These are phyloP conservation scores for Exophiala dermatitidis DNA, from an alignment of 2,329 filamentous ascomycete species.

Conservation along the genomic window DNA sequence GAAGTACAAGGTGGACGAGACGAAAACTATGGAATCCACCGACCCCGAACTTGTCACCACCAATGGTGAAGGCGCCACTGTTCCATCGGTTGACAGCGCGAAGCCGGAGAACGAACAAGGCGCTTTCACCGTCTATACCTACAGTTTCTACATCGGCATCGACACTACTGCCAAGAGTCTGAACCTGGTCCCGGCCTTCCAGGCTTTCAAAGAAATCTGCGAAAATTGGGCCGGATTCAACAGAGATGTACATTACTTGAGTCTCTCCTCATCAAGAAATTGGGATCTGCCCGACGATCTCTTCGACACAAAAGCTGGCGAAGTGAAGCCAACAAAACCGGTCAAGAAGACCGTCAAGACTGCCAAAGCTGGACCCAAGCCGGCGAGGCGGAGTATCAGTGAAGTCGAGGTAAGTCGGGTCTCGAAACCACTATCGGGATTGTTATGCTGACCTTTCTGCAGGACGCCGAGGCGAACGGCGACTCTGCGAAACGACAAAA, in stretches of 20 bases:
- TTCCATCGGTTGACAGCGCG: conserved; percentile 38
- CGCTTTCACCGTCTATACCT: conserved; percentile 63
- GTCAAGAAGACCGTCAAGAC: conserved; percentile 42
- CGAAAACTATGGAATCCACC: conserved; percentile 45
- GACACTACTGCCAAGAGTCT: conserved; percentile 41
- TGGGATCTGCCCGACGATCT: conserved; percentile 84
- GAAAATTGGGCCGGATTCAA: conserved; percentile 69
- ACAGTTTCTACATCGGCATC: conserved; percentile 82
- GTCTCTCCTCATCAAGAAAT: conserved; percentile 77
- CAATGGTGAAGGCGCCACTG: conserved; percentile 35
- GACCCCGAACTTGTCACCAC: conserved; percentile 45
- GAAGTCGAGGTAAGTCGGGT: conserved; percentile 17
- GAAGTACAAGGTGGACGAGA: conserved; percentile 50
- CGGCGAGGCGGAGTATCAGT: conserved; percentile 15
- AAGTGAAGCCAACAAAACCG: conserved; percentile 58
- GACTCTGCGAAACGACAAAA: conserved; percentile 15
- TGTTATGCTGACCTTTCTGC: not conserved
- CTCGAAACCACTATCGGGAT: too few relatives aligned
- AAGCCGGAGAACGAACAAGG: conserved; percentile 36
- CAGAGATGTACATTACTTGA: conserved; percentile 66
- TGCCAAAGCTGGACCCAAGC: conserved; percentile 10
- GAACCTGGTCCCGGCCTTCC: conserved; percentile 64
- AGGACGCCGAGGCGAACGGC: conserved; percentile 15
- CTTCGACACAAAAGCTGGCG: conserved; percentile 62
- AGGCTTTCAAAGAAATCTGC: conserved; percentile 79